Conservation (phyloP, 2,329 filamentous ascomycete species). For the Fusarium tricinctum region DNA sequence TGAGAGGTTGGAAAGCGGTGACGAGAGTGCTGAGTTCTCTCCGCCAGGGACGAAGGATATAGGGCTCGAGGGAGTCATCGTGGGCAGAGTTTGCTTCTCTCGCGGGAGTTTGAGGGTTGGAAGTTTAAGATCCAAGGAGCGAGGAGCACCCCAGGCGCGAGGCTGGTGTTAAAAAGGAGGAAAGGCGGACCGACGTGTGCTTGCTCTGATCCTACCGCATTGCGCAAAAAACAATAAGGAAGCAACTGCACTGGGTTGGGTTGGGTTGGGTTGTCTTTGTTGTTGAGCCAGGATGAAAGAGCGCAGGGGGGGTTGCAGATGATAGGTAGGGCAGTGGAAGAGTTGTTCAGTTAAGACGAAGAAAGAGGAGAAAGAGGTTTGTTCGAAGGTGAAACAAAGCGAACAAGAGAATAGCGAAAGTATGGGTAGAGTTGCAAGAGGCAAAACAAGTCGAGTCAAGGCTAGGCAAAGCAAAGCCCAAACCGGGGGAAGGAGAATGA, state of each 20-base stretch:
- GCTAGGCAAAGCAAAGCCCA: slow-evolving; percentile 13
- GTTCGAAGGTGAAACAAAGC: slow-evolving; percentile 13
- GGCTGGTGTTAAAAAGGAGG: slow-evolving; percentile 22
- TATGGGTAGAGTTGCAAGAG: slow-evolving; percentile 38
- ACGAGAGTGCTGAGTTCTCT: slow-evolving; percentile 61
- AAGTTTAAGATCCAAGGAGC: slow-evolving; percentile 11
- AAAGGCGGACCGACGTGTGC: slow-evolving; percentile 17
- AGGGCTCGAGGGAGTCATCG: slow-evolving; percentile 51
- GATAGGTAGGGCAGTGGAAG: slow-evolving; percentile 3
- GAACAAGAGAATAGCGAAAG: slow-evolving; percentile 19
- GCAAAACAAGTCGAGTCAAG: slow-evolving; percentile 19
- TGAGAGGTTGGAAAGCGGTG: slow-evolving; percentile 68
- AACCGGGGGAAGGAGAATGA: slow-evolving; percentile 36
- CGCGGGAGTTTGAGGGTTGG: neutral
- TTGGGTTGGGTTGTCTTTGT: slow-evolving; percentile 12
- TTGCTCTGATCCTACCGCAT: slow-evolving; percentile 40
- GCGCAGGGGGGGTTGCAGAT: slow-evolving; percentile 4
- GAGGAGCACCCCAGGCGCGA: slow-evolving; percentile 20
- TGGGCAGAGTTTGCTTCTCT: slow-evolving; percentile 27
- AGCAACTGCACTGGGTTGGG: slow-evolving; percentile 7
- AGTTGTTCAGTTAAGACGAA: neutral
- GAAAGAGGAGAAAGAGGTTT: slow-evolving; percentile 3
- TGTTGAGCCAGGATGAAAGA: slow-evolving; percentile 21
- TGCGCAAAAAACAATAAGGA: slow-evolving; percentile 34
- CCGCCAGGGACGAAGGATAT: slow-evolving; percentile 52